Percentiles rank a stretch among this genome's conserved stretches.
These are phyloP conservation scores for Saccharomycopsis capsularis DNA, from an alignment of 805 yeast genomes.

Conservation along the genomic window DNA sequence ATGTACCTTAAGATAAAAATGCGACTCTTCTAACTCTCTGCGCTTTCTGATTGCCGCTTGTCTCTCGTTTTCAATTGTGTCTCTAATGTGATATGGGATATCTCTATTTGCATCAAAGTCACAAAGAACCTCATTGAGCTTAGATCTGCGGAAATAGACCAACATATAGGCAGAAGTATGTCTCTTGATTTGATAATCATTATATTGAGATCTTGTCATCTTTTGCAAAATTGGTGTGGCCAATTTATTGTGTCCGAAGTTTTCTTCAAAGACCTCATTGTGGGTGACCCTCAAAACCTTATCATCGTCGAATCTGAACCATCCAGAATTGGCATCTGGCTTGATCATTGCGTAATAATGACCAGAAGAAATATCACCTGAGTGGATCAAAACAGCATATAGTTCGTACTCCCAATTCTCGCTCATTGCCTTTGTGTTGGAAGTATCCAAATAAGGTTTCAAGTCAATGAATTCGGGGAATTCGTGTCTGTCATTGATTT, in stretches of 20 bases:
- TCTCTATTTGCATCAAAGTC: slow-evolving; percentile 43
- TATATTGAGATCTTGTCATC: slow-evolving; percentile 53
- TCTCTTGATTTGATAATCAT: slow-evolving; percentile 59
- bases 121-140: slow-evolving; percentile 50
- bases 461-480: slow-evolving; percentile 80
- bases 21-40: slow-evolving; percentile 66
- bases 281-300: slow-evolving; percentile 82
- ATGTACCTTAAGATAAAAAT: slow-evolving; percentile 50
- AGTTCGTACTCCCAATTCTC: slow-evolving; percentile 73
- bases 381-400: slow-evolving; percentile 93
- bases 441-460: slow-evolving; percentile 65
- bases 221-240: slow-evolving; percentile 41
- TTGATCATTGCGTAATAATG: slow-evolving; percentile 93
- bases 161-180: slow-evolving; percentile 97
- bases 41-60: slow-evolving; percentile 46
- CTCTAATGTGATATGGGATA: slow-evolving; percentile 63
- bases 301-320: slow-evolving; percentile 96
- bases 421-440: slow-evolving; percentile 28
- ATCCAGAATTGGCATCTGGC: slow-evolving; percentile 60
- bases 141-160: slow-evolving; percentile 73
- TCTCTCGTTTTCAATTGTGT: slow-evolving; percentile 56
- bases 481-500: slow-evolving; percentile 87
- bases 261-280: slow-evolving; percentile 82
- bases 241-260: slow-evolving; percentile 73
- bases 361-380: slow-evolving; percentile 93